These are phyloP conservation scores for Hansenula sp. DNA, from an alignment of 1,139 yeast species.

Conservation along the genomic window DNA sequence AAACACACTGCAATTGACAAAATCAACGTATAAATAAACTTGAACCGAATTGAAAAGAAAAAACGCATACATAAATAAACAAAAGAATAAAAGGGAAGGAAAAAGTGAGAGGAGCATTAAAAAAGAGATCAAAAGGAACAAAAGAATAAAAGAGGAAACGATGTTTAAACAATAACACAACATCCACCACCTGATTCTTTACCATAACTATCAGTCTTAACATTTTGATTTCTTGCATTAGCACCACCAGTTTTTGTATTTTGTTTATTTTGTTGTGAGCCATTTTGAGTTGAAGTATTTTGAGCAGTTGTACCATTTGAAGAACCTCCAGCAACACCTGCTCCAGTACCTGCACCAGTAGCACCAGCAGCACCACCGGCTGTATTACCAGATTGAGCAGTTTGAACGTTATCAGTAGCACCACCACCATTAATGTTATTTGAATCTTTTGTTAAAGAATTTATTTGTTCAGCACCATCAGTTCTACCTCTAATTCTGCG, in stretches of 20 bases:
- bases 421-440: slow-evolving; percentile 2
- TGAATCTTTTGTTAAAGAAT: slow-evolving; percentile 5
- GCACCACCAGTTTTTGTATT: neutral
- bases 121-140: neutral
- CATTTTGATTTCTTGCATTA: slow-evolving; percentile 7
- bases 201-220: slow-evolving; percentile 7
- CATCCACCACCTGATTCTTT: slow-evolving; percentile 24
- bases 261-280: neutral
- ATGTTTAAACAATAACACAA: slow-evolving; percentile 18
- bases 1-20: too few species aligned
- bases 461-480: slow-evolving; percentile 10
- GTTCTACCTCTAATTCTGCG: slow-evolving; percentile 51
- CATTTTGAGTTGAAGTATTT: neutral
- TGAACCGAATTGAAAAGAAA: too few species aligned
- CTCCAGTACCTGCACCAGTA: slow-evolving; percentile 9
- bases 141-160: neutral
- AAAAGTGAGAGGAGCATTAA: neutral
- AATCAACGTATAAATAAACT: too few species aligned
- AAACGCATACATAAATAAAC: too few species aligned
- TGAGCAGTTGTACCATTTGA: neutral
- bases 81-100: too few species aligned
- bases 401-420: neutral
- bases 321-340: too few species aligned
- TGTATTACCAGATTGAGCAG: too few species aligned
- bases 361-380: slow-evolving; percentile 1